A percentile compares a stretch with the other conserved stretches of the same genome.
Conservation (phyloP, 1,284 basidiomycete genomes). For the Bjerkandera adusta region DNA sequence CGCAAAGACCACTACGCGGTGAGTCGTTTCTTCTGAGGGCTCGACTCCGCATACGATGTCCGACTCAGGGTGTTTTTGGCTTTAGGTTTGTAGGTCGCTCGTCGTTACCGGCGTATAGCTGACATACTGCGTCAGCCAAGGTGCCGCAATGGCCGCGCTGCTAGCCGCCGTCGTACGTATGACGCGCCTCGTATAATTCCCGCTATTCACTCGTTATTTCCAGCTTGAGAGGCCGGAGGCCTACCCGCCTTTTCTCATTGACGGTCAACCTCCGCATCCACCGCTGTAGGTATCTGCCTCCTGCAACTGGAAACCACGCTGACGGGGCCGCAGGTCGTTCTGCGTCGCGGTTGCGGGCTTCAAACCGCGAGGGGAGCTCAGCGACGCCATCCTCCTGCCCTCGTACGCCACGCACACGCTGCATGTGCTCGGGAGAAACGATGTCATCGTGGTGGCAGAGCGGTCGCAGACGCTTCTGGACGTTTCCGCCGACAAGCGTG, state of each 20-base stretch:
- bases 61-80: conserved; percentile 73
- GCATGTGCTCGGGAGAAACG: conserved; percentile 79
- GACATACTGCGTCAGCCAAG: conserved; percentile 52
- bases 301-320: conserved; percentile 14
- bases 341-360: conserved; percentile 73
- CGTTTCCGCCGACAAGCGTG: conserved; percentile 54
- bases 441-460: conserved; percentile 78
- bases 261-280: conserved; percentile 63
- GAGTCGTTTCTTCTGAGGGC: conserved; percentile 5
- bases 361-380: conserved; percentile 47
- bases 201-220: not conserved
- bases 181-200: conserved; percentile 3
- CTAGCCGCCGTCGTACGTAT: conserved; percentile 67
- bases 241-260: conserved; percentile 65
- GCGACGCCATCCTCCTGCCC: conserved; percentile 53
- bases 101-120: not conserved
- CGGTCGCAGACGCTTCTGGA: conserved; percentile 61
- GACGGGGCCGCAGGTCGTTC: conserved; percentile 49
- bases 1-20: conserved; percentile 59
- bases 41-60: not conserved
- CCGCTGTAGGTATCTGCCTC: conserved; percentile 69
- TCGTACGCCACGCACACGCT: conserved; percentile 73
- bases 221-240: conserved; percentile 52
- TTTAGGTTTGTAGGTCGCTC: conserved; percentile 51
- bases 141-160: conserved; percentile 77